A percentile compares a stretch with the other conserved stretches of the same genome.
phyloP scores from a whole-genome alignment of 2,329 filamentous ascomycete species.

The Elsinoe batatas region DNA sequence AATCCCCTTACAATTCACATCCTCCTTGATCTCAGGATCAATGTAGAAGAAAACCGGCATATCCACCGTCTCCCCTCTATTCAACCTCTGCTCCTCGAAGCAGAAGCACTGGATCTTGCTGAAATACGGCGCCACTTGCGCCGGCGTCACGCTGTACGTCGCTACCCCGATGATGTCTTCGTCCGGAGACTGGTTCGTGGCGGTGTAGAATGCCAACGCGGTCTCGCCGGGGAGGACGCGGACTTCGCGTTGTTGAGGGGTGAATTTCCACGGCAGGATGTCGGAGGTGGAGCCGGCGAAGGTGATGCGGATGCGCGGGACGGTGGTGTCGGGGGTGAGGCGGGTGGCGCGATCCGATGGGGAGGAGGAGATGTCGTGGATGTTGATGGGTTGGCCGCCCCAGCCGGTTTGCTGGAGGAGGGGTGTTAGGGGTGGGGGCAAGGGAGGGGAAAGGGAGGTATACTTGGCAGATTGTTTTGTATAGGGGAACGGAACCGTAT shows the following conservation, averaged over 20 bases:
- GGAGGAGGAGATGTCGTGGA: slow-evolving; percentile 51
- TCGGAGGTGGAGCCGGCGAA: slow-evolving; percentile 95
- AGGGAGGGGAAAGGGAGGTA: not conserved
- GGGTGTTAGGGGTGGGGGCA: slow-evolving; percentile 32
- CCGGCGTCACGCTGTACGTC: slow-evolving; percentile 94
- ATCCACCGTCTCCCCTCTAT: slow-evolving; percentile 92
- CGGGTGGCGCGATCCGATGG: slow-evolving; percentile 47
- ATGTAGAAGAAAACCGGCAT: slow-evolving; percentile 99
- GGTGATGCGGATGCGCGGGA: slow-evolving; percentile 82
- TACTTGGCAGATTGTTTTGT: slow-evolving; percentile 69
- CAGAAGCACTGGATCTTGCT: slow-evolving; percentile 99
- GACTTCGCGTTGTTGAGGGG: slow-evolving; percentile 92
- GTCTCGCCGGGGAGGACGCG: slow-evolving; percentile 92
- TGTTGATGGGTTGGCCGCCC: slow-evolving; percentile 83
- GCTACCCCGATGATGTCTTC: slow-evolving; percentile 93
- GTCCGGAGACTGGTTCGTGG: slow-evolving; percentile 77
- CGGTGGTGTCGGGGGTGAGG: slow-evolving; percentile 67
- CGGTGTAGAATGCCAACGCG: slow-evolving; percentile 92
- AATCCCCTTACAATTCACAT: slow-evolving; percentile 85
- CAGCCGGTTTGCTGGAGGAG: slow-evolving; percentile 59
- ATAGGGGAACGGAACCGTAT: slow-evolving; percentile 75
- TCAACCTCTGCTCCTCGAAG: slow-evolving; percentile 89
- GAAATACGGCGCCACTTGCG: slow-evolving; percentile 92
- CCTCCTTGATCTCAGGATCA: slow-evolving; percentile 86
- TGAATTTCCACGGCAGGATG: slow-evolving; percentile 93